Evolutionary conservation across 1,139 yeast species (phyloP).

Genomic region (Magnusiomyces sp.): DNA sequence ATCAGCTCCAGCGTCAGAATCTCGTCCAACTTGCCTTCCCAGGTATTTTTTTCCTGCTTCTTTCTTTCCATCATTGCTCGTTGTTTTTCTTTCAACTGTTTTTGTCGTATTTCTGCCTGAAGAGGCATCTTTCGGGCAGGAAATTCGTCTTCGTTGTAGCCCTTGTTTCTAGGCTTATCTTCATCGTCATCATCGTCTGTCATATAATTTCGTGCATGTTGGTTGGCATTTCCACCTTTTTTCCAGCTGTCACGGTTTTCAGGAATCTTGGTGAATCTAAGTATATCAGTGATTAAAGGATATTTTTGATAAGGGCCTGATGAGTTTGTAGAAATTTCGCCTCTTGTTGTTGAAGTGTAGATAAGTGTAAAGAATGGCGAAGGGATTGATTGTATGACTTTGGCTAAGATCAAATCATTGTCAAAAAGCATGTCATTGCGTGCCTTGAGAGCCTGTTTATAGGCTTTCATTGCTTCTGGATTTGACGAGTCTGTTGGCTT

Average conservation of each 20-base stretch:
- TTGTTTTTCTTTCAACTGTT: not conserved
- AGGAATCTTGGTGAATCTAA: constrained; percentile 23
- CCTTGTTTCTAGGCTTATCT: not conserved
- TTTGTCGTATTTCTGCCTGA: not conserved
- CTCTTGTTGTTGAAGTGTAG: constrained; percentile 23
- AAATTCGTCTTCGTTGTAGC: not conserved
- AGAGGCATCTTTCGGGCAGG: not conserved
- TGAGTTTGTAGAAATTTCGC: constrained; percentile 3
- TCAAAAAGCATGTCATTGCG: constrained; percentile 31
- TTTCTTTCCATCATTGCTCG: not conserved
- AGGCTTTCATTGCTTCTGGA: constrained; percentile 19
- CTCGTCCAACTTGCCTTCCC: not conserved
- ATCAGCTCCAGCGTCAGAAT: not conserved
- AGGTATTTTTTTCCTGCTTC: not conserved
- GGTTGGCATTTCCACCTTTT: constrained; percentile 13
- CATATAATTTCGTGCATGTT: not conserved
- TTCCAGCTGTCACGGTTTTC: constrained; percentile 21
- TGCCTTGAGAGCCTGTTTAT: constrained; percentile 16
- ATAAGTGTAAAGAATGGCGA: constrained; percentile 27
- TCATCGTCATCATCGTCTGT: not conserved
- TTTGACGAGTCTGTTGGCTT: too few species aligned
- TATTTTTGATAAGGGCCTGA: constrained; percentile 13
- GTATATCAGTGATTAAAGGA: constrained; percentile 25
- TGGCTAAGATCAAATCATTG: constrained; percentile 44
- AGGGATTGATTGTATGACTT: constrained; percentile 22